Evolutionary conservation across 345 rosid species (phyloP), one percentile per base, ranked within the genome.

Genomic region (Eucalyptus erythrocorys): DNA sequence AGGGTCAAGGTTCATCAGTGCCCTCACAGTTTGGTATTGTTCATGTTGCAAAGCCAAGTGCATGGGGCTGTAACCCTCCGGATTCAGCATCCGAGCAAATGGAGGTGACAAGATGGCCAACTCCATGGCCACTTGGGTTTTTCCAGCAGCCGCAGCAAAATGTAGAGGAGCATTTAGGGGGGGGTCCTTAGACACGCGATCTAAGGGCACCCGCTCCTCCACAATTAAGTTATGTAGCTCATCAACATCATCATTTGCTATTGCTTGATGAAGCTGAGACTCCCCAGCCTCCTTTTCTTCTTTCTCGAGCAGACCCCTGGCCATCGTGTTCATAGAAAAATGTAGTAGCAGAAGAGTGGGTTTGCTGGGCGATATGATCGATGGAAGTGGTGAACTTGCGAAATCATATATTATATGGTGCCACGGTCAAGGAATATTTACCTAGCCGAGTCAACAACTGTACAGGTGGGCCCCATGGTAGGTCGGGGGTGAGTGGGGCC

Each of bases 61-160:
- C 71, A 61, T 61, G 9, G 71, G 71, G 17, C 37, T 61, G 1
- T 61, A 1, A 30, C 34, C 71, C 34, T 30, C 17, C 1, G 17
- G 4, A 61, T 61, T 61, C 17, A 61, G 9, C 19, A 1, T 13
- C 17, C 71, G 71, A 61, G 71, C 4, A 2, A 61, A 61, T 6
- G 9, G 3, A 0, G 34, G 34, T 34, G 6, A 6, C 37, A 61
- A 61, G 34, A n/a, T 61, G 34, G 71, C 71, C 2, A 61, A 3
- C 71, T 61, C 71, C 37, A 61, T 30, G 34, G 71, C 34, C 8
- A 61, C 71, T 13, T 12, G 17, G 17, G 71, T 61, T 30, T 30
- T 61, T 13, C 34, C 71, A 0, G 1, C 4, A 0, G 7, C 80
- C 12, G 42, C 42, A 2, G 42, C 80, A 32, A 4, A 0, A 14